Base-by-base conservation (phyloP, 768 basidiomycete species). In the Pisolithus marmoratus region DNA sequence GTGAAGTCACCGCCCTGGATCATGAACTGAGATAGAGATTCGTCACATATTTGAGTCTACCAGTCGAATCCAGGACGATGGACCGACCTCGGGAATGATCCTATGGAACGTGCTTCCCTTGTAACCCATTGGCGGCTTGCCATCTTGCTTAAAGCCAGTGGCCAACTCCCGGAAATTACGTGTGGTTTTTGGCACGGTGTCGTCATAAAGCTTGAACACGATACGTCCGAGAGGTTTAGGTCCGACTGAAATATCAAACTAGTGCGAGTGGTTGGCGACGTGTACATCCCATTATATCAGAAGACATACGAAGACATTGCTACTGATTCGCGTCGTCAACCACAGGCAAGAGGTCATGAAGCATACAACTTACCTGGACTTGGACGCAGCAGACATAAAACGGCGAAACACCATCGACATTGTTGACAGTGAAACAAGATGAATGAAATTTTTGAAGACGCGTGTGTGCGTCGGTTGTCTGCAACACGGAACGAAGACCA, bases 1-100 rank as follows among this genome's bases (percentile, higher is more conserved):
- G 87, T 90, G 69, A 92, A 91, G 70, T 94, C 91, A 23, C 91
- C 91, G 23, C 89, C 91, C 66, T 92, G 90, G 43, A 87, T 67
- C 90, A 92, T 92, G 72, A 88, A 90, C 79, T 80, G 53, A 19
- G 17, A 6, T n/a, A n/a, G 23, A 38, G 24, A 12, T 38, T 20
- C 24, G 19, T 50, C 46, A 24, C 52, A 38, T 46, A 46, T 14
- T n/a, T 14, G 11, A 22, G 45, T 24, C 34, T 34, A 15, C 31
- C 12, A 38, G 29, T 3, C 5, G 8, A 5, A 43, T 11, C 17
- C 4, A 19, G 20, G 31, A 14, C 34, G 42, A 38, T 24, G 42
- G 7, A 47, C 79, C 27, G 43, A 83, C 84, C 55, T 75, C 65
- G 38, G 86, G 85, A 53, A 87, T 87, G 59, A 88, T 73, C 49